Base-by-base conservation (phyloP, 1,284 basidiomycete genomes). In the Leccinum fallax region DNA sequence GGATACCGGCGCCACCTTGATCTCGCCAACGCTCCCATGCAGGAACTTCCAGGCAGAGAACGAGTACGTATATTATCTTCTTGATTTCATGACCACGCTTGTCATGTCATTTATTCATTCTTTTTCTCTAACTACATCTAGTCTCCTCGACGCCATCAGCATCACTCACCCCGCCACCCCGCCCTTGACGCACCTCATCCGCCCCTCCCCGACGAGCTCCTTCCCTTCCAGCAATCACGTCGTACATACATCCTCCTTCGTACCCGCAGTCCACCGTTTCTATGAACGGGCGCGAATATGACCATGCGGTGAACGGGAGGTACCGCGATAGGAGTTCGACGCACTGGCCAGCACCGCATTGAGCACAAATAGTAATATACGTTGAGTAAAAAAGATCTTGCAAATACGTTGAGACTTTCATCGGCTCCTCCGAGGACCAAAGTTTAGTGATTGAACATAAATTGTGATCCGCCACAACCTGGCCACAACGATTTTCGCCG, bases 91-190 rank as follows among this genome's bases (percentile, higher is more conserved):
- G 36, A 64, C 11, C 19, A 9, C 16, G 55, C 21, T 16, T 5
- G 28, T 15, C 54, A 32, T 46, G 46, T 40, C 46, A 36, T 32
- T 2, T 24, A 36, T 43, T 40, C 8, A n/a, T 16, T 9, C 7
- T 16, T n/a, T n/a, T 16, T 40, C 38, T 40, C 1, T 2, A 28
- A 11, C 16, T 26, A 7, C 21, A 16, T 57, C 26, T 1, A 28
- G 24, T 24, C 24, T 24, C 24, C 24, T 24, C 24, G 24, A 24
- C 24, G 24, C 24, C 24, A 24, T 24, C 24, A 24, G 26, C 24
- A 71, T 74, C 55, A 54, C 73, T 3, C 61, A 76, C 0, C 74
- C 72, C 15, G 73, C 65, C n/a, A 74, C 71, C 0, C 72, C 73
- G 8, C 75, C 73, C 0, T 59, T 74, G 58, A 60, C 74, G 55